A percentile compares a stretch with the other conserved stretches of the same genome.
Evolutionary conservation across 1,284 basidiomycete genomes (phyloP).

Genomic region (Microbotryum violaceum): DNA sequence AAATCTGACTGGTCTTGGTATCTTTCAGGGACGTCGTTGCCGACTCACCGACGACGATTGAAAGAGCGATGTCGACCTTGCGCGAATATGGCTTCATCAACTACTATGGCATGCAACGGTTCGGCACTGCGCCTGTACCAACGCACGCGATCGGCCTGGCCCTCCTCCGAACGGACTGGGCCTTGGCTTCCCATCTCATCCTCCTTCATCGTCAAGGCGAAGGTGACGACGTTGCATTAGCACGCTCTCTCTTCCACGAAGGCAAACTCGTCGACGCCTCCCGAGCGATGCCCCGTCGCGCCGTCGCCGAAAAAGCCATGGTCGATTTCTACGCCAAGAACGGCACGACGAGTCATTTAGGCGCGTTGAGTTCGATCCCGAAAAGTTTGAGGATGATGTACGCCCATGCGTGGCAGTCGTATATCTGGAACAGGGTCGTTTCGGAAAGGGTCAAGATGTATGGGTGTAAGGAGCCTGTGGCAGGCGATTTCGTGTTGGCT

Average conservation of each 20-base stretch:
- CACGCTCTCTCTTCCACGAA: conserved; percentile 72
- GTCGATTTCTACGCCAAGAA: conserved; percentile 73
- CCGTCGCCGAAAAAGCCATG: conserved; percentile 85
- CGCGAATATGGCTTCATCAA: conserved; percentile 89
- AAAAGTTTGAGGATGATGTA: conserved; percentile 93
- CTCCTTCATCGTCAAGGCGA: conserved; percentile 76
- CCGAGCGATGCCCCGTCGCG: conserved; percentile 72
- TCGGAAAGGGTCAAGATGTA: conserved; percentile 78
- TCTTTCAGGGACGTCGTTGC: conserved; percentile 68
- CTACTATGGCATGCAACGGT: conserved; percentile 98
- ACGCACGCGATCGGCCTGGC: conserved; percentile 90
- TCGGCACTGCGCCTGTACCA: conserved; percentile 91
- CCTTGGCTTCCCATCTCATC: conserved; percentile 72
- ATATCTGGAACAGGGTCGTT: conserved; percentile 94
- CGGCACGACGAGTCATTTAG: conserved; percentile 74
- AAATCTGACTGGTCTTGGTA: not conserved
- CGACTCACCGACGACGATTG: conserved; percentile 61
- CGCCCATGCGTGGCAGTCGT: conserved; percentile 96
- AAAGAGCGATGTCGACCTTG: conserved; percentile 67
- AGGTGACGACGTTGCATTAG: conserved; percentile 72
- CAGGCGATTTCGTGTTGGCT: conserved; percentile 80
- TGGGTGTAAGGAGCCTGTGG: conserved; percentile 65
- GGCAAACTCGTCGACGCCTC: conserved; percentile 68
- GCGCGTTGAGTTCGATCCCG: conserved; percentile 66
- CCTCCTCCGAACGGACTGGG: conserved; percentile 81